Percentiles rank a stretch among this genome's conserved stretches.
Conservation (phyloP, 192 early-diverging fungal genomes). For the Entophlyctis helioformis region DNA sequence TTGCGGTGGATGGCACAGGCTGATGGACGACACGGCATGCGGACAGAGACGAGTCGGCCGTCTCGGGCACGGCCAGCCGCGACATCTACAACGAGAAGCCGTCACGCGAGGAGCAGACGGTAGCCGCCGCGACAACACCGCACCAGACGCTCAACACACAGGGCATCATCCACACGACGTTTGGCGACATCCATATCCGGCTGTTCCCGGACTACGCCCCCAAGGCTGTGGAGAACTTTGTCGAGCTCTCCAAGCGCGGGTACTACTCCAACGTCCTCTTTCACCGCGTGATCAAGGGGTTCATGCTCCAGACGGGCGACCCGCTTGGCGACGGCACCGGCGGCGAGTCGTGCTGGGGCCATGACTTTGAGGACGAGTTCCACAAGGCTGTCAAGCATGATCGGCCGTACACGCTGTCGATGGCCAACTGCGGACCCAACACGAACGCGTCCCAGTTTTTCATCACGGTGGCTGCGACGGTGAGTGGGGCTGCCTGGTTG, state of each 20-base stretch:
- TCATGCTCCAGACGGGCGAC: slow-evolving; percentile 87
- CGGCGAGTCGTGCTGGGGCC: slow-evolving; percentile 83
- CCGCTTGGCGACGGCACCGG: slow-evolving; percentile 84
- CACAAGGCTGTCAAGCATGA: slow-evolving; percentile 66
- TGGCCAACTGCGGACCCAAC: slow-evolving; percentile 81
- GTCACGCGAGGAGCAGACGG: slow-evolving; percentile 85
- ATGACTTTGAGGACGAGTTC: slow-evolving; percentile 92
- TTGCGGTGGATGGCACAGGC: too few relatives aligned
- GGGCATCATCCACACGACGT: slow-evolving; percentile 78
- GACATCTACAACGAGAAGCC: slow-evolving; percentile 99
- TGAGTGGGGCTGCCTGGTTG: too few relatives aligned
- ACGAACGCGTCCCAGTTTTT: slow-evolving; percentile 96
- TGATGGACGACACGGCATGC: too few relatives aligned
- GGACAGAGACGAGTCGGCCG: too few relatives aligned
- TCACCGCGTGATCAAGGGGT: slow-evolving; percentile 92
- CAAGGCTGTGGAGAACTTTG: slow-evolving; percentile 93
- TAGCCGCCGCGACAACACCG: slow-evolving; percentile 45
- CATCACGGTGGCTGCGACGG: slow-evolving; percentile 81
- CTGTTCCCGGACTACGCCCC: slow-evolving; percentile 85
- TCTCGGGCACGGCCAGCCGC: slow-evolving; percentile 26
- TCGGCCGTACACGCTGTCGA: slow-evolving; percentile 79
- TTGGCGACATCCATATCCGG: slow-evolving; percentile 82
- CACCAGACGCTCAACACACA: slow-evolving; percentile 52
- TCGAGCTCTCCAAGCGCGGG: slow-evolving; percentile 65
- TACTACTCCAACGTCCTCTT: slow-evolving; percentile 92